Evolutionary conservation across 352 stramenopile genomes (phyloP).

Genomic region (Blastocystis sp.): DNA sequence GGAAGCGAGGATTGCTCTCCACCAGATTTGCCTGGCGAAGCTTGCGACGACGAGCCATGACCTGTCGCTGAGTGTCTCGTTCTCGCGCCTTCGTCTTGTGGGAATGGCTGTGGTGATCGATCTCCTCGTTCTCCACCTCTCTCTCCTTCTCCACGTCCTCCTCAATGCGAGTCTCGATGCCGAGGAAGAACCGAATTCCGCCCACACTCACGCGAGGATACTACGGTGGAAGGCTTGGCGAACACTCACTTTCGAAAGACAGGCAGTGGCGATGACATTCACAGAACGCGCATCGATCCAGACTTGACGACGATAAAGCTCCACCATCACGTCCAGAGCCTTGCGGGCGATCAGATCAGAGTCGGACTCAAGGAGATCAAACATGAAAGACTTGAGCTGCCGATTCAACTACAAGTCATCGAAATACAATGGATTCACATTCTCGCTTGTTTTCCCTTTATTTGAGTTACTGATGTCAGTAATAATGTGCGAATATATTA

Average conservation of each 20-base stretch:
- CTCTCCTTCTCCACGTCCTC: conserved; percentile 79
- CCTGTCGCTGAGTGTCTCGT: conserved; percentile 71
- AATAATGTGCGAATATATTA: conserved; percentile 90
- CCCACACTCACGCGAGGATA: conserved; percentile 79
- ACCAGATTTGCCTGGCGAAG: conserved; percentile 35
- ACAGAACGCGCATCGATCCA: conserved; percentile 92
- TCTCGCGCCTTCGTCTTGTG: conserved; percentile 67
- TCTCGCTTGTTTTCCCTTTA: conserved; percentile 80
- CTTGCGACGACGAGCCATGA: conserved; percentile 64
- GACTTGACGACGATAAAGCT: conserved; percentile 87
- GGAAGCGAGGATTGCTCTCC: conserved; percentile 74
- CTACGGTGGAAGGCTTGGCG: conserved; percentile 64
- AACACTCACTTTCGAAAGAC: conserved; percentile 67
- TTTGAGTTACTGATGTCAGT: conserved; percentile 85
- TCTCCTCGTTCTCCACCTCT: conserved; percentile 80
- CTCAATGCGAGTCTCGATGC: conserved; percentile 91
- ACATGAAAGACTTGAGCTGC: conserved; percentile 86
- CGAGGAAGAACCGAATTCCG: conserved; percentile 92
- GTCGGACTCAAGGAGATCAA: conserved; percentile 83
- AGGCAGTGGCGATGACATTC: conserved; percentile 88
- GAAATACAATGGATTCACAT: neutral
- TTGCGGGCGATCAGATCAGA: conserved; percentile 77
- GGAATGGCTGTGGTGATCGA: conserved; percentile 67
- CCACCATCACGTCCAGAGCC: conserved; percentile 82
- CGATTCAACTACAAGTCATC: conserved; percentile 78